Evolutionary conservation across 495 filamentous ascomycete genomes (phyloP), one percentile per base, ranked within the genome.

Genomic region (Xylaria scruposa): DNA sequence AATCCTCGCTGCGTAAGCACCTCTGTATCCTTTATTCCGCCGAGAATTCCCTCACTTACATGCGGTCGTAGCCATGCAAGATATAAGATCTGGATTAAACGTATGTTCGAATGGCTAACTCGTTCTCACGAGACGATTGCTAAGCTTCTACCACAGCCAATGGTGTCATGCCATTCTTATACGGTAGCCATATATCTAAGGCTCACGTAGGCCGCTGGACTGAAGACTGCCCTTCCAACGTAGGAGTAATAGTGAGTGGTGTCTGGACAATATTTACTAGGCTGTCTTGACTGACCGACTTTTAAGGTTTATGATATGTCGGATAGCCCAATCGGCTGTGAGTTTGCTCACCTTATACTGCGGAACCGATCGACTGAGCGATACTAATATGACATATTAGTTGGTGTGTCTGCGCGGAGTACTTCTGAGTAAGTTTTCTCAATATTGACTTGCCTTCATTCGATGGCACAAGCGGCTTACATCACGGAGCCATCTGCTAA

Each of bases 61-160:
- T n/a, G 19, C 6, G 21, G 12, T 40, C 36, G 6, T 21, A 72
- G 70, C 49, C 92, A 97, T 81, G 94, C 96, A 29, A 86, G 97
- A 42, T 94, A 96, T 81, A 97, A 97, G 87, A 88, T 97, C 67
- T 98, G 93, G 93, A 90, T 99, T 70, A 97, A 97, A 82, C 82
- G 70, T 72, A 72, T 24, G 70, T 13, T 5, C 7, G 4, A 40
- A 21, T 36, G 3, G 24, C 21, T 26, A 2, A 26, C 1, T 17
- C 10, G 4, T 19, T 56, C 33, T 40, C 10, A 8, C n/a, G 26
- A 72, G 26, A 24, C 24, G n/a, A 21, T n/a, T 56, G 81, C 70
- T 72, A 60, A 72, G 26, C 29, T 21, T 42, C 12, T 54, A 24
- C 15, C 21, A 13, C 56, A 72, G 70, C 90, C 29, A 99, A 99